Evolutionary conservation across 495 filamentous ascomycete species (phyloP), one percentile per base, ranked within the genome.

Genomic region (Aspergillus bridgeri): DNA sequence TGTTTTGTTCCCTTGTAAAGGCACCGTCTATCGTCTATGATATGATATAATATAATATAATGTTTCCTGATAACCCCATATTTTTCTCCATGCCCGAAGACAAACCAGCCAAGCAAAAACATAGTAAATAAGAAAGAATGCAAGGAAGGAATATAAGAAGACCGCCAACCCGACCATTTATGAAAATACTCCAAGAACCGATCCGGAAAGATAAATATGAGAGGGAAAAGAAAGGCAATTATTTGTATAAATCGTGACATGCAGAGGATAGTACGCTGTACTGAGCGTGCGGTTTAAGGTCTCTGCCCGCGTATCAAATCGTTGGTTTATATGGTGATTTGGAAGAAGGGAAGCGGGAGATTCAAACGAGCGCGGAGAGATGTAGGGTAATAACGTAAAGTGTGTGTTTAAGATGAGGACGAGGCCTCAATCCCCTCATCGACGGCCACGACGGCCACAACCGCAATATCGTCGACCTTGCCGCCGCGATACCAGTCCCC

Each of bases 391-490:
- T n/a, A n/a, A n/a, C n/a, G n/a, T 38, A 1, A 11, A 11, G 9
- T 11, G 33, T 38, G 11, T 4, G 6, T 38, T 38, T 4, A 38
- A 38, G 33, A 38, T 38, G 33, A 38, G 8, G 33, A 38, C 45
- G 45, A 47, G 20, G n/a, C 45, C 1, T 20, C 2, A 8, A 24
- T 50, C 13, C 61, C 59, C 42, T 75, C 69, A 22, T 76, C 73
- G 15, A 89, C 83, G 7, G 86, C 90, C 0, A 96, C 71, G 38
- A 87, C 81, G 13, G 91, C 85, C 44, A 97, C 72, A 5, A 88
- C 86, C 59, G 88, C 91, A 46, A 96, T 95, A 66, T 97, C 92
- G 66, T 97, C 92, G 50, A 92, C 82, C 65, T 97, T 97, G 3
- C 92, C 92, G 22, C 92, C 92, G 47, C 82, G 84, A 79, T 86